Percentiles rank a stretch among this genome's conserved stretches.
Conservation (phyloP, 2,329 filamentous ascomycete genomes). For the Scytalidium sp. region DNA sequence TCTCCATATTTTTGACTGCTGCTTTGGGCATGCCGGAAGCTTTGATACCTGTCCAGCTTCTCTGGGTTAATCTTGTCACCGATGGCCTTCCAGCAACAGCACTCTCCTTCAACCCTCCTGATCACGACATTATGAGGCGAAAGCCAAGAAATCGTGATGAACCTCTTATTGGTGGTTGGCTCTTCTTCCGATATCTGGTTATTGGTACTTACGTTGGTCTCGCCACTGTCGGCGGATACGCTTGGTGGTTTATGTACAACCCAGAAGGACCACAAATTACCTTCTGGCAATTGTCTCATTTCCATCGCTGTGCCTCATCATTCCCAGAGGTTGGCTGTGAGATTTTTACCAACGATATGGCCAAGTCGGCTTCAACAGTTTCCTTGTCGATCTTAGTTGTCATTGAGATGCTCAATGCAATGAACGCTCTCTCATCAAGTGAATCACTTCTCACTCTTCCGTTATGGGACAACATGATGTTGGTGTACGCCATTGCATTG, state of each 20-base stretch:
- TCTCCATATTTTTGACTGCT: conserved; percentile 97
- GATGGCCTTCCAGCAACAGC: conserved; percentile 96
- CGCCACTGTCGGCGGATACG: conserved; percentile 93
- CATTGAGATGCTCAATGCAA: conserved; percentile 99
- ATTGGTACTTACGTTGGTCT: conserved; percentile 93
- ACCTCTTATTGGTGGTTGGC: conserved; percentile 86
- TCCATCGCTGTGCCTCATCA: conserved; percentile 84
- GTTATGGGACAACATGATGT: conserved; percentile 98
- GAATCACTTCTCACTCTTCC: conserved; percentile 91
- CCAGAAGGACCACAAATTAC: conserved; percentile 83
- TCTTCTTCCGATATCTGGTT: conserved; percentile 96
- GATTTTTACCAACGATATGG: conserved; percentile 85
- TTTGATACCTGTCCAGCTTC: conserved; percentile 90
- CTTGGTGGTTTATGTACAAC: conserved; percentile 99
- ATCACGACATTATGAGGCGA: conserved; percentile 96
- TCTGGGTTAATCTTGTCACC: conserved; percentile 98
- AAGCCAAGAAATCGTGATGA: conserved; percentile 90
- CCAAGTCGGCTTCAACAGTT: conserved; percentile 88
- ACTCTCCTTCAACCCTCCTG: conserved; percentile 96
- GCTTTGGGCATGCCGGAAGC: conserved; percentile 97
- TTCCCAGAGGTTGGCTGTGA: conserved; percentile 89
- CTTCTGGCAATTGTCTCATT: conserved; percentile 86
- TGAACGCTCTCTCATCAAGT: conserved; percentile 95
- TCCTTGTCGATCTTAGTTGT: conserved; percentile 91
- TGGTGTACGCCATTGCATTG: conserved; percentile 88